A percentile compares a stretch with the other conserved stretches of the same genome.
phyloP scores from a whole-genome alignment of 192 early-diverging fungal genomes.

The Coemansia sp. region DNA sequence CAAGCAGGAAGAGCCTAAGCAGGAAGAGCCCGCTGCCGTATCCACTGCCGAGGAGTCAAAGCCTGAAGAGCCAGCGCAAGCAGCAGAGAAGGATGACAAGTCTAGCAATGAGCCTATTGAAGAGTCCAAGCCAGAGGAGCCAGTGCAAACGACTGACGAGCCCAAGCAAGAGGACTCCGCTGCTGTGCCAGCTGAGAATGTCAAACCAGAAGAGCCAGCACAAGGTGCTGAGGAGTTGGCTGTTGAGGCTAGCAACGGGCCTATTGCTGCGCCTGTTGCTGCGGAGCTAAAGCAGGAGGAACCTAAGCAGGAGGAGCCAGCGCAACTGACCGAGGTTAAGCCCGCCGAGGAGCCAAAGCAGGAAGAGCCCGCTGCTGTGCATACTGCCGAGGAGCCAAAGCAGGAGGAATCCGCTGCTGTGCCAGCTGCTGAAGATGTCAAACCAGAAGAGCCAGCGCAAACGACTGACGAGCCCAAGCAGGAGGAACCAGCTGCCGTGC shows the following conservation, averaged over 20 bases:
- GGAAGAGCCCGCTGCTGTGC: neutral
- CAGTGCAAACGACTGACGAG: neutral
- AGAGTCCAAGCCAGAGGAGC: neutral
- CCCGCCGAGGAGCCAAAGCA: neutral
- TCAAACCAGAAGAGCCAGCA: neutral
- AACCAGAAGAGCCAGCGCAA: neutral
- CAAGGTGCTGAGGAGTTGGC: neutral
- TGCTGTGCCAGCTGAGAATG: neutral
- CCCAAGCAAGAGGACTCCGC: slow-evolving; percentile 4
- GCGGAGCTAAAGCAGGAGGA: neutral
- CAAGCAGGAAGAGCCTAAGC: neutral
- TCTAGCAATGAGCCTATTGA: neutral
- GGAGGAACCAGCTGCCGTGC: slow-evolving; percentile 5
- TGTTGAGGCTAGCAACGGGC: slow-evolving; percentile 2
- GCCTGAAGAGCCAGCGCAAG: neutral
- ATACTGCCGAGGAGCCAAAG: neutral
- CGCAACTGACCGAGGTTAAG: too few species aligned
- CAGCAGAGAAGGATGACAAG: neutral
- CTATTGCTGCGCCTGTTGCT: neutral
- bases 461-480: neutral
- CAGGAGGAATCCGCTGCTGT: slow-evolving; percentile 2
- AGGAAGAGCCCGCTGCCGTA: neutral
- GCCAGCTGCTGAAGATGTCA: slow-evolving; percentile 4
- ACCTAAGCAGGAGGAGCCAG: too few species aligned
- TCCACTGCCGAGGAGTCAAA: neutral